These are phyloP conservation scores for Fusarium sp. DNA, from an alignment of 2,329 filamentous ascomycete genomes.

Conservation along the genomic window DNA sequence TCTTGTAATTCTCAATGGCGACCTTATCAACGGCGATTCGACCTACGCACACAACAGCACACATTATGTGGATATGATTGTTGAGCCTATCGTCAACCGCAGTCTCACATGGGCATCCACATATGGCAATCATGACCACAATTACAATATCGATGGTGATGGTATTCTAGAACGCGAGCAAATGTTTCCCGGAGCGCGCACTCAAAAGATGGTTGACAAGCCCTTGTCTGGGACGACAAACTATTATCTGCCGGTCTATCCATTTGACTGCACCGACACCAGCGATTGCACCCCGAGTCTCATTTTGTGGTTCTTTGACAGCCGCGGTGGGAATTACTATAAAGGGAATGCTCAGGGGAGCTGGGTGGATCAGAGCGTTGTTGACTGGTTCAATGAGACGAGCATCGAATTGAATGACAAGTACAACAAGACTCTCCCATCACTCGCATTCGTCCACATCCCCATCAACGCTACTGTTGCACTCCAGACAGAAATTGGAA, in stretches of 20 bases:
- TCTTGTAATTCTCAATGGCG: slow-evolving; percentile 78
- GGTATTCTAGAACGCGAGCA: slow-evolving; percentile 59
- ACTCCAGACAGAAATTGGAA: slow-evolving; percentile 53
- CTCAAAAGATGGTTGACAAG: slow-evolving; percentile 56
- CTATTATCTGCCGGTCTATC: slow-evolving; percentile 62
- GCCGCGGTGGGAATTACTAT: slow-evolving; percentile 68
- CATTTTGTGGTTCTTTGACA: slow-evolving; percentile 81
- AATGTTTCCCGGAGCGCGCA: slow-evolving; percentile 56
- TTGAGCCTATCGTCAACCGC: slow-evolving; percentile 68
- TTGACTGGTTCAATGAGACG: slow-evolving; percentile 59
- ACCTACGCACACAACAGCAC: slow-evolving; percentile 67
- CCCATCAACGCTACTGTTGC: slow-evolving; percentile 59
- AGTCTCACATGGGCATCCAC: slow-evolving; percentile 74
- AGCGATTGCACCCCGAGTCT: slow-evolving; percentile 55
- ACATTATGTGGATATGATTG: slow-evolving; percentile 69
- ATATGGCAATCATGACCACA: slow-evolving; percentile 78
- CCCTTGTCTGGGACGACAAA: slow-evolving; percentile 59
- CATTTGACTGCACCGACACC: slow-evolving; percentile 50
- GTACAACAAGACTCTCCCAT: slow-evolving; percentile 57
- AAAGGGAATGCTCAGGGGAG: slow-evolving; percentile 54
- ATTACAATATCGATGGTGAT: slow-evolving; percentile 67
- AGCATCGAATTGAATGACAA: slow-evolving; percentile 46
- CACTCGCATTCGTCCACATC: slow-evolving; percentile 64
- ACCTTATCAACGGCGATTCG: slow-evolving; percentile 78
- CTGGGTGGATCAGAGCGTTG: slow-evolving; percentile 62